Base-by-base conservation (phyloP, 768 basidiomycete species). In the Kwoniella sp. region DNA sequence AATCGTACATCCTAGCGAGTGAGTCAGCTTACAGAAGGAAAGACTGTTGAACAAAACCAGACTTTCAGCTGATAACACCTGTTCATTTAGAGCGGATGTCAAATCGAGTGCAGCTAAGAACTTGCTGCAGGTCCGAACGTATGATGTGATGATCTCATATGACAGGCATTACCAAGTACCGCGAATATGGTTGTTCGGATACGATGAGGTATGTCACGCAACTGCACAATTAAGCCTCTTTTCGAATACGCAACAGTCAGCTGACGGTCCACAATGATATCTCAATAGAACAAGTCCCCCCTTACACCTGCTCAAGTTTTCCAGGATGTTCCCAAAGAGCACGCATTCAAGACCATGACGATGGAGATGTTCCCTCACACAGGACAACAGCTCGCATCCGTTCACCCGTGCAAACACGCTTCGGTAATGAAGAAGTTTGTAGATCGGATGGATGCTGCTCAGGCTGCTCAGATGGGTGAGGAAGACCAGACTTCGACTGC, bases 341-440 rank as follows among this genome's bases (percentile, higher is more conserved):
- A 98, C 75, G 96, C 96, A 0, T 86, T 92, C 82, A 98, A 99
- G 83, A 99, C 96, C 0, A 94, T 99, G 56, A 99, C 96, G 0
- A 95, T 97, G 80, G 96, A 99, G 79, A 86, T 89, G 0, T 99
- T 99, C 86, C 92, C 94, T n/a, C 93, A 97, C 81, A 90, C 90
- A 0, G 82, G 86, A 0, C 87, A 88, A 12, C 84, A 94, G 50
- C 79, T 82, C 65, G 96, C 94, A 0, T 92, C 90, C 0, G 95
- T 99, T 12, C 95, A 99, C 79, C 95, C 95, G 1, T 99, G 95
- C 86, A 97, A 96, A 77, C 95, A 99, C 80, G 90, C 93, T 0
- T 91, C 88, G 79, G 96, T 99, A 62, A 99, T 99, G 96, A 97
- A 96, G 86, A 98, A 97, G 80, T 92, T 98, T 65, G 97, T 98